Base-by-base conservation (phyloP, 108 stramenopile genomes). In the Conticribra weissflogii region DNA sequence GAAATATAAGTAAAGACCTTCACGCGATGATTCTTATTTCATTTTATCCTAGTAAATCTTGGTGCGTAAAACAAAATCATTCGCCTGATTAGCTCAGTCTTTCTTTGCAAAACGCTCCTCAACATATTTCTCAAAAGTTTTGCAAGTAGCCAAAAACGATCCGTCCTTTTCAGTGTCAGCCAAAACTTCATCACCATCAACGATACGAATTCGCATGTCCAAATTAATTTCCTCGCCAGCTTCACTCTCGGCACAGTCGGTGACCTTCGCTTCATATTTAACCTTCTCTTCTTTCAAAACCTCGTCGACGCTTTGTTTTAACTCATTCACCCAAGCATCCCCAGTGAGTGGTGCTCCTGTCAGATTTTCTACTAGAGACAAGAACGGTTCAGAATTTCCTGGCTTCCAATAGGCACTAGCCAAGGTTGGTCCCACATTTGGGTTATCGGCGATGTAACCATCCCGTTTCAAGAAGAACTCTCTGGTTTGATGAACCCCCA, bases 401-500 rank as follows among this genome's bases (percentile, higher is more conserved):
- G 72, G 76, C 41, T 78, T 71, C 89, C 89, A 91, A 46, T 86
- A 91, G 2, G 76, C 72, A 3, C 71, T 54, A 16, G 77, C 63
- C 14, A 91, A 62, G 4, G 81, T 83, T 2, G 85, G 85, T 18
- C 89, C 89, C 18, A 91, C 81, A 12, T 72, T 74, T 17, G 87
- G 87, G 53, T 91, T 88, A 54, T 91, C 89, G 29, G 87, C 84
- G 44, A 91, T 81, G 71, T 59, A 85, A 22, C 83, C 82, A 61
- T 90, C 75, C 19, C 74, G 72, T 51, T 82, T 70, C 63, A 79
- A 56, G 72, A 90, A 86, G 59, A 68, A 86, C 5, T 83, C 78
- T 21, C 89, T 71, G 2, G 86, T 91, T 74, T 91, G 89, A 61
- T 91, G 86, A 24, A 91, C 89, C 30, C 77, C 71, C 89, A 91